Conservation (phyloP, 2,329 filamentous ascomycete genomes). For the Fusarium verticillioides region DNA sequence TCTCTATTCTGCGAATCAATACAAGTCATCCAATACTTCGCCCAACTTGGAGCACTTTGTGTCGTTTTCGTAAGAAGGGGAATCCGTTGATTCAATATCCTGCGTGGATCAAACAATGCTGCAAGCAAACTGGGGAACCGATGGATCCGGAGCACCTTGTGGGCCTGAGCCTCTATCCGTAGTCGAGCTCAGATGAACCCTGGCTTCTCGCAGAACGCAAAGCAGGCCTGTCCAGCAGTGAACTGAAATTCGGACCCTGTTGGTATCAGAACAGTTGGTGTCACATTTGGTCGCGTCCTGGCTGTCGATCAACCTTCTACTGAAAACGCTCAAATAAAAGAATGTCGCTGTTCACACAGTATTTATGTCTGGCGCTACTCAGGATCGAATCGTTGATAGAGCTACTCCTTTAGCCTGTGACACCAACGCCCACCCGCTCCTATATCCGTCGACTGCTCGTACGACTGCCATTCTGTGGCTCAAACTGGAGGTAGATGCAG, state of each 20-base stretch:
- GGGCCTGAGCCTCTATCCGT: slow-evolving; percentile 23
- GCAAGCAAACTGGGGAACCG: slow-evolving; percentile 40
- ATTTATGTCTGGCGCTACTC: neutral
- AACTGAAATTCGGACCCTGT: slow-evolving; percentile 24
- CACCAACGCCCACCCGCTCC: slow-evolving; percentile 19
- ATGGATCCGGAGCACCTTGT: slow-evolving; percentile 40
- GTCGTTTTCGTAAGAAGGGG: neutral
- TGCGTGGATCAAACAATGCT: slow-evolving; percentile 28
- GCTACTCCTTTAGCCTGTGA: slow-evolving; percentile 23
- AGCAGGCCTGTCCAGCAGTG: neutral
- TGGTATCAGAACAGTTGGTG: slow-evolving; percentile 12
- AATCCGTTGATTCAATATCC: neutral
- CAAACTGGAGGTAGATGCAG: slow-evolving; percentile 31
- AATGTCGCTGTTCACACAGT: slow-evolving; percentile 1
- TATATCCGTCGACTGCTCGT: slow-evolving; percentile 34
- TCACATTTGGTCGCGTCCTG: slow-evolving; percentile 18
- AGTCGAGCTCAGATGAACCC: slow-evolving; percentile 29
- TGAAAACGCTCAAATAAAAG: slow-evolving; percentile 2
- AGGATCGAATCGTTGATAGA: slow-evolving; percentile 18
- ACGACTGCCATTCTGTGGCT: slow-evolving; percentile 34
- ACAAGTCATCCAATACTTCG: neutral
- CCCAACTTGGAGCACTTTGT: neutral
- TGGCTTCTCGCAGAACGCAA: slow-evolving; percentile 2
- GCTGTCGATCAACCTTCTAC: slow-evolving; percentile 27
- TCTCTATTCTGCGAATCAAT: neutral